These are phyloP conservation scores for Croton setiger DNA, from an alignment of 441 rosid genomes.

Conservation along the genomic window DNA sequence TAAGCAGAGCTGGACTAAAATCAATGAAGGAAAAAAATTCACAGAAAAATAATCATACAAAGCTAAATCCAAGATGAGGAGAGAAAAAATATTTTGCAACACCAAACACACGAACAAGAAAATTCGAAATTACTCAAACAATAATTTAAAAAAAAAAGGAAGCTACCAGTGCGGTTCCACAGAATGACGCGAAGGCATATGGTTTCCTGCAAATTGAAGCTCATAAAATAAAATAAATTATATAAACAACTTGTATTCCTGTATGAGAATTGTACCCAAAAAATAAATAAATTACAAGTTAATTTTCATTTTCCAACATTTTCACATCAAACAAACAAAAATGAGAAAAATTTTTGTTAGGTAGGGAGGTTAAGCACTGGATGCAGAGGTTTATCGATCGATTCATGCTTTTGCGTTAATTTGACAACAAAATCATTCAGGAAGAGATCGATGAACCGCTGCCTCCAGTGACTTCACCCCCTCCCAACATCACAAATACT, in stretches of 20 bases:
- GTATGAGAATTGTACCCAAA: not conserved
- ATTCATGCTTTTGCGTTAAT: constrained; percentile 50
- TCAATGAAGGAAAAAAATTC: not conserved
- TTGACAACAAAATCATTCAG: constrained; percentile 37
- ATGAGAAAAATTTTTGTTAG: not conserved
- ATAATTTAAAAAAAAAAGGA: not conserved
- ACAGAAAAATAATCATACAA: not conserved
- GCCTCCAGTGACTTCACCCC: constrained; percentile 79
- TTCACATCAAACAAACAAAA: constrained; percentile 21
- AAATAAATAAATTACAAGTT: not conserved
- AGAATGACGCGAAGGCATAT: not conserved
- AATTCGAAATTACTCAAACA: not conserved
- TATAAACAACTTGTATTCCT: not conserved
- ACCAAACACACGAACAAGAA: not conserved
- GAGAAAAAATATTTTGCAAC: not conserved
- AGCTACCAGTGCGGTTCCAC: not conserved
- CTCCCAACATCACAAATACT: not conserved
- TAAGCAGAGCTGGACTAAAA: not conserved
- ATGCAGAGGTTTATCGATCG: constrained; percentile 99
- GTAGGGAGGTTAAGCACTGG: constrained; percentile 54
- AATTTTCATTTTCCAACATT: not conserved
- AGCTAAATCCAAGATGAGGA: not conserved
- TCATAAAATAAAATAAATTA: not conserved
- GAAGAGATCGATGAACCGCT: constrained; percentile 99
- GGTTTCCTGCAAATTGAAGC: constrained; percentile 4